Evolutionary conservation across 345 rosid genomes (phyloP).

Genomic region (Noccaea bulbosa): DNA sequence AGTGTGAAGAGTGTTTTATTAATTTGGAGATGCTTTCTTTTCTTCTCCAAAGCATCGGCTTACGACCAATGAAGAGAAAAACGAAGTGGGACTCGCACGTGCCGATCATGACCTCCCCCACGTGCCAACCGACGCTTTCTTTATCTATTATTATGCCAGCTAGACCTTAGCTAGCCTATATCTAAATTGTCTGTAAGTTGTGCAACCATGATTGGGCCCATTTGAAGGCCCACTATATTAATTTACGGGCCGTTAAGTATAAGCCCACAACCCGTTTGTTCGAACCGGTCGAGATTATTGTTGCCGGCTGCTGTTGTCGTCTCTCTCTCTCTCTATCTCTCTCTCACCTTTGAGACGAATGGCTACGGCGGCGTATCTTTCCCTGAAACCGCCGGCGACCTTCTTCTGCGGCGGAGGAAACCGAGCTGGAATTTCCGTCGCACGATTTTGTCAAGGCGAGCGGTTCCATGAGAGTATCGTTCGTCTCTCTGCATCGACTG

Average conservation of each 20-base stretch:
- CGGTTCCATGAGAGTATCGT: slow-evolving; percentile 29
- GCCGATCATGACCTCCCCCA: slow-evolving; percentile 30
- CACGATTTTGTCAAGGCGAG: slow-evolving; percentile 6
- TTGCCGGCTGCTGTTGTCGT: not conserved
- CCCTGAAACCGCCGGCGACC: slow-evolving; percentile 39
- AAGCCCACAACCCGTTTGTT: not conserved
- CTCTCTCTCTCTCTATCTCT: too few relatives aligned
- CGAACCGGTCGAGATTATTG: slow-evolving; percentile 16
- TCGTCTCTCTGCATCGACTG: slow-evolving; percentile 54
- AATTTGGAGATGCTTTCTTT: slow-evolving; percentile 31
- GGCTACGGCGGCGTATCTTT: slow-evolving; percentile 37
- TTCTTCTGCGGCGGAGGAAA: slow-evolving; percentile 18
- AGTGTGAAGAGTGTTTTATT: slow-evolving; percentile 22
- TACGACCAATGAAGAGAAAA: slow-evolving; percentile 37
- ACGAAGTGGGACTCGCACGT: slow-evolving; percentile 44
- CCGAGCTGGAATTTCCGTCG: not conserved
- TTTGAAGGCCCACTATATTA: slow-evolving; percentile 6
- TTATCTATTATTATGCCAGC: slow-evolving; percentile 42
- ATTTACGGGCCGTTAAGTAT: not conserved
- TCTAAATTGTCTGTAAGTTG: not conserved
- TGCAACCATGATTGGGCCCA: slow-evolving; percentile 4
- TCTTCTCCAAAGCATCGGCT: slow-evolving; percentile 24
- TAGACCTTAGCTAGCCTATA: slow-evolving; percentile 25
- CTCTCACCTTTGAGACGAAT: slow-evolving; percentile 1
- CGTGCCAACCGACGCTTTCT: slow-evolving; percentile 46